Percentiles rank a stretch among this genome's conserved stretches.
phyloP scores from a whole-genome alignment of 208 protist genomes.

The Herpetomonas tarakana region DNA sequence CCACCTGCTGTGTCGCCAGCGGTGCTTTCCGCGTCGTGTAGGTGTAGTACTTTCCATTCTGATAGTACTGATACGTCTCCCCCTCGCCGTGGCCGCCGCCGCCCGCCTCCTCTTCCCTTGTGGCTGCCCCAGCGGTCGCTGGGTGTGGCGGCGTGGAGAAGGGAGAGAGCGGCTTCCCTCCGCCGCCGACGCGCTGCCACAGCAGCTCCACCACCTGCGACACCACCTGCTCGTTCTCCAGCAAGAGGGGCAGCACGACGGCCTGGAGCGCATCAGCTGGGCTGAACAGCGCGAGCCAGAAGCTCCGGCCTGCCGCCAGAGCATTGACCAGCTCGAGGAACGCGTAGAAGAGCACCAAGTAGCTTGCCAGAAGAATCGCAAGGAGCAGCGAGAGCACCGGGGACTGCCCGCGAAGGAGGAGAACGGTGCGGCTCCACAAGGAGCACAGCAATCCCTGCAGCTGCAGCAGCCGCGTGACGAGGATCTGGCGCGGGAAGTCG shows the following conservation, averaged over 20 bases:
- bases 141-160: background rate
- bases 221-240: background rate
- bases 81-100: background rate
- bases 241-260: background rate
- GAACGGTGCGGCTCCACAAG: conserved; percentile 31
- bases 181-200: background rate
- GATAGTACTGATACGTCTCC: conserved; percentile 22
- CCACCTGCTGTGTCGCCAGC: background rate
- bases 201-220: background rate
- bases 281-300: background rate
- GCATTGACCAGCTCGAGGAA: conserved; percentile 11
- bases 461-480: conserved; percentile 43
- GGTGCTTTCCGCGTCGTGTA: conserved; percentile 12
- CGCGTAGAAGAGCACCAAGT: conserved; percentile 14
- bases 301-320: background rate
- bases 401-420: conserved; percentile 44
- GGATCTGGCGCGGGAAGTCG: conserved; percentile 35
- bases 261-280: background rate
- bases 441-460: conserved; percentile 32
- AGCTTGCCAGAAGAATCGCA: conserved; percentile 10
- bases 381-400: conserved; percentile 43
- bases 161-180: too few relatives aligned
- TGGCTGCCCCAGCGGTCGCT: background rate
- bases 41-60: conserved; percentile 31
- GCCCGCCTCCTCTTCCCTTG: background rate